Evolutionary conservation across 768 basidiomycete genomes (phyloP), one percentile per base, ranked within the genome.

Genomic region (Leccinum variicolor): DNA sequence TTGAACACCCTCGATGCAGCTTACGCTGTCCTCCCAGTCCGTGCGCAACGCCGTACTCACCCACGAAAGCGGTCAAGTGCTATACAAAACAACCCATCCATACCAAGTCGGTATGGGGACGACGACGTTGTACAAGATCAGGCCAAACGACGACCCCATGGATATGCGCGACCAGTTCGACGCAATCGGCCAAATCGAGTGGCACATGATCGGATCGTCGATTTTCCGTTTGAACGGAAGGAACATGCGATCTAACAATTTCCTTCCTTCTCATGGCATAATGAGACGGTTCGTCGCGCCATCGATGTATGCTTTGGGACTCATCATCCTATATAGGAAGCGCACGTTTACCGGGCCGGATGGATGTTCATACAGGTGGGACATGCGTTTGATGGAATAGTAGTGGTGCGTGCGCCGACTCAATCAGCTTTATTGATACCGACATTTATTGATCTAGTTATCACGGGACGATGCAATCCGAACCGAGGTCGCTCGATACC

Each of bases 351-450:
- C 53, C 1, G 76, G 72, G 0, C 72, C 65, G 6, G 73, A 76
- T 51, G 71, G 71, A 7, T 57, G 51, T 14, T 58, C 66, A n/a
- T 77, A 75, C 28, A 66, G 68, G 17, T 77, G 75, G 76, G 62
- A 65, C 13, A 63, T 75, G 57, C 56, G 1, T 36, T 52, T 2
- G 17, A 48, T 0, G 21, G 51, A 0, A 60, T 63, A 6, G 62
- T 62, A 50, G 64, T 70, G 49, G 64, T 70, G 41, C 41, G 69
- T 67, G 26, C 8, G 4, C n/a, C 28, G 1, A 33, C 15, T 21
- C 9, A 8, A 29, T 3, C n/a, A 4, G 14, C 19, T 28, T 8
- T 43, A 25, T 31, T 7, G 25, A 13, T 45, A 31, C 26, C 9
- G 14, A 63, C 53, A 3, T 29, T 53, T 3, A 10, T 29, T 7